These are phyloP conservation scores for Nymphaea colorata DNA, from an alignment of 164 flowering plant species.

Conservation along the genomic window DNA sequence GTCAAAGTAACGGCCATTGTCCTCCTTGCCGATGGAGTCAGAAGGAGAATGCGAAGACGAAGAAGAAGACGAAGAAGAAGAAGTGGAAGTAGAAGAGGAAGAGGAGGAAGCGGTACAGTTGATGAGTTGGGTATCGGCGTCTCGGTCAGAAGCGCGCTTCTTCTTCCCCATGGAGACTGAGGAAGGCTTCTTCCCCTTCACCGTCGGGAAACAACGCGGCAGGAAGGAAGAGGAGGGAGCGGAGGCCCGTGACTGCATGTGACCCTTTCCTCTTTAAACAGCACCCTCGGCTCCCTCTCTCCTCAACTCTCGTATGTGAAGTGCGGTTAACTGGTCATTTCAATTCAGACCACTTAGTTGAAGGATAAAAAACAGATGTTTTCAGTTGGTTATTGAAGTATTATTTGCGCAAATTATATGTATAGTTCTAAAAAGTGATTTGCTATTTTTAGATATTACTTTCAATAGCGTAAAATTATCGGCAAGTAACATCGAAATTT, in stretches of 20 bases:
- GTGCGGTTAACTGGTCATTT: too few relatives aligned
- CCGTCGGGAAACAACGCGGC: neutral
- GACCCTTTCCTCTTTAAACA: neutral
- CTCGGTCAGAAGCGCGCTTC: neutral
- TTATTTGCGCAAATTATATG: too few relatives aligned
- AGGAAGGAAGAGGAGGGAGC: neutral
- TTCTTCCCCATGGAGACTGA: neutral
- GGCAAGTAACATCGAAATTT: too few relatives aligned
- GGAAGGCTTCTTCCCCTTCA: neutral
- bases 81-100: neutral
- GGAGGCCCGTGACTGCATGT: neutral
- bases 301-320: neutral
- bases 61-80: neutral
- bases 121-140: neutral
- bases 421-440: too few relatives aligned
- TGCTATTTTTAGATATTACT: too few relatives aligned
- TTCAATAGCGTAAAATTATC: too few relatives aligned
- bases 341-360: too few relatives aligned
- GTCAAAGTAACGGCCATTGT: slow-evolving; percentile 27
- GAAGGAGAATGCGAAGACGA: neutral
- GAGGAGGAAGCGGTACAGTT: neutral
- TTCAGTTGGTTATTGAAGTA: too few relatives aligned
- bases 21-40: neutral
- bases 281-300: neutral
- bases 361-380: too few relatives aligned